A percentile compares a stretch with the other conserved stretches of the same genome.
These are phyloP conservation scores for Saprolegnia diclina DNA, from an alignment of 352 stramenopile species.

Conservation along the genomic window DNA sequence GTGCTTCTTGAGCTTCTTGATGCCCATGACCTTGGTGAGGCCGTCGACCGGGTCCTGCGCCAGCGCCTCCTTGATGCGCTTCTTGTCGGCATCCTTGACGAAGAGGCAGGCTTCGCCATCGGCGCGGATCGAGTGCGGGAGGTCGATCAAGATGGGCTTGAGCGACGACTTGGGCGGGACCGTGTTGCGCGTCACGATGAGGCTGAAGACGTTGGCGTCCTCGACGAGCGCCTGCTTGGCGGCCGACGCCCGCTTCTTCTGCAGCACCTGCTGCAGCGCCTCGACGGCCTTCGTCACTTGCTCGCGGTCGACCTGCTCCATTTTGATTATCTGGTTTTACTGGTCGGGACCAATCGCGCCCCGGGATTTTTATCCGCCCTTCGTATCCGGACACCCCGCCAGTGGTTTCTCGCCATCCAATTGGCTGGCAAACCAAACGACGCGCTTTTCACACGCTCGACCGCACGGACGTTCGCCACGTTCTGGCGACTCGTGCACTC, in stretches of 20 bases:
- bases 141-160: constrained; percentile 62
- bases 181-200: constrained; percentile 67
- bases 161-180: constrained; percentile 60
- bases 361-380: not conserved
- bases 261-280: constrained; percentile 53
- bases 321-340: constrained; percentile 5
- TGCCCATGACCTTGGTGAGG: constrained; percentile 63
- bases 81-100: constrained; percentile 81
- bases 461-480: too few species aligned
- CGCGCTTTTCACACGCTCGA: too few species aligned
- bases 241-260: constrained; percentile 43
- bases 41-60: constrained; percentile 47
- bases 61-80: constrained; percentile 69
- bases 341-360: not conserved
- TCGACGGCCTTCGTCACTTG: constrained; percentile 69
- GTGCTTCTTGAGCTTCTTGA: constrained; percentile 82
- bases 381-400: too few species aligned
- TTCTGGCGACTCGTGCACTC: too few species aligned
- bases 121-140: constrained; percentile 52
- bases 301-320: constrained; percentile 26
- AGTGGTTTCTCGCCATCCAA: too few species aligned
- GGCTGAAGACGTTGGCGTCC: constrained; percentile 50
- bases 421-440: too few species aligned
- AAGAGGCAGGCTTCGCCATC: constrained; percentile 69
- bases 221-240: constrained; percentile 58